A percentile compares a stretch with the other conserved stretches of the same genome.
phyloP scores from a whole-genome alignment of 495 filamentous ascomycete species.

The Podospora pseudoanserina region DNA sequence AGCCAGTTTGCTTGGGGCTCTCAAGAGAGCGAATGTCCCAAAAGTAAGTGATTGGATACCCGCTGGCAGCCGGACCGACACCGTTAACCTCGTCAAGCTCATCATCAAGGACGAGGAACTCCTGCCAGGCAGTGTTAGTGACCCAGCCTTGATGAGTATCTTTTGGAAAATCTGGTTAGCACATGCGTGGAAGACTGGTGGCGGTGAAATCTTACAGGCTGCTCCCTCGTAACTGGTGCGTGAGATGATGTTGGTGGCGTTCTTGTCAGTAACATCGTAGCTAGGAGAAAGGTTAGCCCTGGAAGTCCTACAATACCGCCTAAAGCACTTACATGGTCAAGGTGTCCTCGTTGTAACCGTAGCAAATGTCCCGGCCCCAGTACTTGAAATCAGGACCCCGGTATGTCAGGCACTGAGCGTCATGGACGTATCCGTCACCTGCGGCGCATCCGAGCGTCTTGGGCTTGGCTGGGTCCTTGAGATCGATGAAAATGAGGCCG shows the following conservation, averaged over 20 bases:
- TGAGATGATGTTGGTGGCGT: slow-evolving; percentile 46
- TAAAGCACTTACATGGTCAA: slow-evolving; percentile 32
- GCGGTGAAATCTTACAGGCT: slow-evolving; percentile 26
- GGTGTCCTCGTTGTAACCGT: slow-evolving; percentile 50
- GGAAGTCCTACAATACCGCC: neutral
- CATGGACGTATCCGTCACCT: slow-evolving; percentile 54
- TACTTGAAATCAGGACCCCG: slow-evolving; percentile 50
- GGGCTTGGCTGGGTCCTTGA: slow-evolving; percentile 46
- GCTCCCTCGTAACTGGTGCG: slow-evolving; percentile 52
- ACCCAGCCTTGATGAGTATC: slow-evolving; percentile 54
- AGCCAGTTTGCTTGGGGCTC: slow-evolving; percentile 48
- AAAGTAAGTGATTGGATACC: slow-evolving; percentile 48
- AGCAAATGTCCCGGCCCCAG: slow-evolving; percentile 52
- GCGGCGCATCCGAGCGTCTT: slow-evolving; percentile 44
- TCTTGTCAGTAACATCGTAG: slow-evolving; percentile 55
- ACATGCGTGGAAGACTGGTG: slow-evolving; percentile 19
- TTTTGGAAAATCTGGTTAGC: neutral
- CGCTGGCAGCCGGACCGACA: slow-evolving; percentile 38
- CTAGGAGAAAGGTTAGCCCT: slow-evolving; percentile 13
- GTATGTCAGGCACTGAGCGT: slow-evolving; percentile 55
- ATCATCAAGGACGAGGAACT: slow-evolving; percentile 53
- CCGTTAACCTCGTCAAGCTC: slow-evolving; percentile 51
- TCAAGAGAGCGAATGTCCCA: slow-evolving; percentile 52
- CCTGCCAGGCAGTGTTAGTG: slow-evolving; percentile 36
- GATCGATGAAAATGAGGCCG: slow-evolving; percentile 51